Conservation (phyloP, 2,329 filamentous ascomycete genomes). For the Dactylonectria macrodidyma region DNA sequence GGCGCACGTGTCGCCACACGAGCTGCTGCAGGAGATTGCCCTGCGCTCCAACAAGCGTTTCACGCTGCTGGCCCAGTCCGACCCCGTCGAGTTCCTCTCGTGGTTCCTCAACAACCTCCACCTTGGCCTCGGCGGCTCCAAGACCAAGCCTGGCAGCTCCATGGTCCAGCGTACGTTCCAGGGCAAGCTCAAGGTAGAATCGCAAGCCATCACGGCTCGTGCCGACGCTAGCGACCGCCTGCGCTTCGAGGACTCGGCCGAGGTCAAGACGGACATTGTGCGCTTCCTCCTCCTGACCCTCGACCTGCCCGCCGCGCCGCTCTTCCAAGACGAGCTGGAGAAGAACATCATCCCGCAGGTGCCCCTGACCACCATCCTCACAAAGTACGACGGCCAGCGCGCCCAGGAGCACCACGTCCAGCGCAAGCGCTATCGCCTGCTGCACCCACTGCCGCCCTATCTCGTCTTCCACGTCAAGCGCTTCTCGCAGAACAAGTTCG, state of each 20-base stretch:
- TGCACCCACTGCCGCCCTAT: slow-evolving; percentile 92
- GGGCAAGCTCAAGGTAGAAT: slow-evolving; percentile 91
- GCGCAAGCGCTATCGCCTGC: slow-evolving; percentile 88
- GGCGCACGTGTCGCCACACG: slow-evolving; percentile 95
- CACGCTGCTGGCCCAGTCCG: slow-evolving; percentile 89
- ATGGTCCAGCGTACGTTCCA: slow-evolving; percentile 96
- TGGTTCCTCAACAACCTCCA: slow-evolving; percentile 99
- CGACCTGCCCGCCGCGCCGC: slow-evolving; percentile 89
- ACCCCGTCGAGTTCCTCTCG: slow-evolving; percentile 95
- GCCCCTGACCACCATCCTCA: slow-evolving; percentile 84
- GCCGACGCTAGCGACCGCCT: slow-evolving; percentile 89
- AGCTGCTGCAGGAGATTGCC: slow-evolving; percentile 94
- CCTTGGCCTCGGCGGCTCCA: slow-evolving; percentile 89
- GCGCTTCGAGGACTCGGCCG: slow-evolving; percentile 91
- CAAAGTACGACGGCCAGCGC: slow-evolving; percentile 92
- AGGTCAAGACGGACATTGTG: slow-evolving; percentile 81
- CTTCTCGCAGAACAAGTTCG: slow-evolving; percentile 97
- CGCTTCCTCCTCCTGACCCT: slow-evolving; percentile 94
- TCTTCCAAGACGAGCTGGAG: slow-evolving; percentile 96
- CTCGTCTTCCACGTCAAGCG: slow-evolving; percentile 97
- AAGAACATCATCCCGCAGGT: slow-evolving; percentile 97
- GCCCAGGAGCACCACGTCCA: slow-evolving; percentile 92
- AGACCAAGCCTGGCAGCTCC: slow-evolving; percentile 85
- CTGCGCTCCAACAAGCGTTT: slow-evolving; percentile 93
- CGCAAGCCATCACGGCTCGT: slow-evolving; percentile 92